phyloP scores from a whole-genome alignment of 495 filamentous ascomycete genomes.

The Hypoxylon fuscum region DNA sequence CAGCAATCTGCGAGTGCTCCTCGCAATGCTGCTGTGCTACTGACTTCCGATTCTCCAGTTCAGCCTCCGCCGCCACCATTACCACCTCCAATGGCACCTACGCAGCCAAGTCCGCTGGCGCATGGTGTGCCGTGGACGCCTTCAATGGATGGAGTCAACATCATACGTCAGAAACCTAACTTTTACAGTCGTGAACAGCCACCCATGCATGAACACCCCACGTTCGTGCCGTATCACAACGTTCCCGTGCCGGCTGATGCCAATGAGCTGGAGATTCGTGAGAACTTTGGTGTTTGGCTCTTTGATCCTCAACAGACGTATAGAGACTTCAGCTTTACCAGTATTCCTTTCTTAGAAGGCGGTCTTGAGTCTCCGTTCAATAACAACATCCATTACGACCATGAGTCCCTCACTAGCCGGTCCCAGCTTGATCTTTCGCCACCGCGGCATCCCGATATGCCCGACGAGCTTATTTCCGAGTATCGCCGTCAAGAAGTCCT shows the following conservation, averaged over 20 bases:
- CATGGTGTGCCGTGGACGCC: constrained; percentile 43
- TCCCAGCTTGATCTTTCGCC: constrained; percentile 79
- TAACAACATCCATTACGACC: constrained; percentile 62
- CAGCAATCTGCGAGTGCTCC: constrained; percentile 50
- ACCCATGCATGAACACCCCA: constrained; percentile 45
- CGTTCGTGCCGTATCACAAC: constrained; percentile 47
- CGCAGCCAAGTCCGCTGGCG: constrained; percentile 36
- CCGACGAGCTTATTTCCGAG: constrained; percentile 82
- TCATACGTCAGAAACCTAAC: constrained; percentile 55
- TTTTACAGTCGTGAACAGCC: constrained; percentile 51
- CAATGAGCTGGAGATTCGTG: constrained; percentile 46
- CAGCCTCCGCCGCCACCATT: constrained; percentile 37
- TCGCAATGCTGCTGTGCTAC: constrained; percentile 57
- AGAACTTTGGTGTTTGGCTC: constrained; percentile 61
- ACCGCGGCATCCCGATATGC: constrained; percentile 72
- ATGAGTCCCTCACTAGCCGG: constrained; percentile 68
- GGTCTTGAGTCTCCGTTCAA: constrained; percentile 60
- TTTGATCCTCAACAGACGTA: constrained; percentile 56
- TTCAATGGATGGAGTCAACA: constrained; percentile 52
- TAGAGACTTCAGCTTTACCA: constrained; percentile 50
- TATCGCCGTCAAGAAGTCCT: constrained; percentile 82
- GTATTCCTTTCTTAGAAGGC: constrained; percentile 58
- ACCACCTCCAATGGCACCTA: constrained; percentile 38
- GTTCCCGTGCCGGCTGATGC: constrained; percentile 48
- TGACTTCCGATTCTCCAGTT: constrained; percentile 52